Conservation (phyloP, 2,329 filamentous ascomycete species). For the Colletotrichum plurivorum region DNA sequence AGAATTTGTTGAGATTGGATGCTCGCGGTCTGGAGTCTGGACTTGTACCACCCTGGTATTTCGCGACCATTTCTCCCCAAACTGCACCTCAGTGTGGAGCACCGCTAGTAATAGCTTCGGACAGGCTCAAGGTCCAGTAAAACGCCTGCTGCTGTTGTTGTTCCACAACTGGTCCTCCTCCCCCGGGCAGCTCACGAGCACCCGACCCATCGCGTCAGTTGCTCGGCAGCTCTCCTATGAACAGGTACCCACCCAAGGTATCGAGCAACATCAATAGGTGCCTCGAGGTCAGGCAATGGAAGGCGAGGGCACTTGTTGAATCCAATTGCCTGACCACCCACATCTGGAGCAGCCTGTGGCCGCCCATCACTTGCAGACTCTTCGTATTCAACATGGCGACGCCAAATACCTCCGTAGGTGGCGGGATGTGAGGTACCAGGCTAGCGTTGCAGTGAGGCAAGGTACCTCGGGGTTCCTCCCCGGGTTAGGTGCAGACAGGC, state of each 20-base stretch:
- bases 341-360: background rate
- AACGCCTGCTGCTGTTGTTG: conserved; percentile 31
- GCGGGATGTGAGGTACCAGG: conserved; percentile 2
- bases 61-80: conserved; percentile 21
- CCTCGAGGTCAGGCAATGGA: too few relatives aligned
- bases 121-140: conserved; percentile 32
- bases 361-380: too few relatives aligned
- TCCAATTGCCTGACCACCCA: conserved; percentile 8
- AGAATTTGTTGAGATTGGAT: conserved; percentile 39
- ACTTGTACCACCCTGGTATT: conserved; percentile 40
- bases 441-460: conserved; percentile 16
- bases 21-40: conserved; percentile 36
- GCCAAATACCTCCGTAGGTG: background rate
- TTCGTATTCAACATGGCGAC: too few relatives aligned
- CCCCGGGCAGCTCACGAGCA: background rate
- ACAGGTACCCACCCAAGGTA: too few relatives aligned
- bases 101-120: conserved; percentile 33
- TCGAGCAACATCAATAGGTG: too few relatives aligned
- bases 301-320: too few relatives aligned
- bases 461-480: conserved; percentile 12
- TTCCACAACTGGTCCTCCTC: conserved; percentile 22
- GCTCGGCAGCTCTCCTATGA: too few relatives aligned
- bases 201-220: background rate
- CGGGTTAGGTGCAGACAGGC: too few relatives aligned
- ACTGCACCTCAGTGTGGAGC: conserved; percentile 27